phyloP scores from a whole-genome alignment of 129 eudicot genomes.

The Sambucus nigra region DNA sequence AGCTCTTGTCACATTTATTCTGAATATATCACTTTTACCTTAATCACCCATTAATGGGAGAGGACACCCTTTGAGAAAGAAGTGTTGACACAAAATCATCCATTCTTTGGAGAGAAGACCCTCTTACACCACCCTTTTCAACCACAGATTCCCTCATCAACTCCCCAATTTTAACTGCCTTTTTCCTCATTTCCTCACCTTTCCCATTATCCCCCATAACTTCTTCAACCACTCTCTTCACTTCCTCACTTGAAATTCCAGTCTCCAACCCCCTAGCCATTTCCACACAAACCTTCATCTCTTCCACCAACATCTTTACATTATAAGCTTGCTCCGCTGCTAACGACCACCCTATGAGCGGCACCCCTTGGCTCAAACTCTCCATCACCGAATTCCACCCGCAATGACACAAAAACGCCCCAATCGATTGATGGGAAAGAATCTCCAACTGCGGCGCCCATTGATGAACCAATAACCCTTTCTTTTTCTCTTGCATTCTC shows the following conservation, averaged over 20 bases:
- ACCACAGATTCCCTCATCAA: conserved; percentile 28
- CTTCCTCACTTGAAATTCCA: conserved; percentile 33
- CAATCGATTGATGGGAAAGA: conserved; percentile 45
- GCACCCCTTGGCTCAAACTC: conserved; percentile 73
- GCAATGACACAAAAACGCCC: conserved; percentile 65
- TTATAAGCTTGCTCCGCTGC: conserved; percentile 73
- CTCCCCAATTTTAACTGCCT: conserved; percentile 39
- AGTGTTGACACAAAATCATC: conserved; percentile 35
- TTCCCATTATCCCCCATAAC: conserved; percentile 39
- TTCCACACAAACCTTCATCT: conserved; percentile 65
- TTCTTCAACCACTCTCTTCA: conserved; percentile 40
- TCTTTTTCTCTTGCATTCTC: conserved; percentile 10
- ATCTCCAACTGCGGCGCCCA: conserved; percentile 89
- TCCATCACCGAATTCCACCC: conserved; percentile 86
- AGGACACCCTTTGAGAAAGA: too few relatives aligned
- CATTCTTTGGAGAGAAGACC: conserved; percentile 51
- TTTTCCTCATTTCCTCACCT: conserved; percentile 47
- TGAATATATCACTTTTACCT: too few relatives aligned
- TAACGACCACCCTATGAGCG: conserved; percentile 77
- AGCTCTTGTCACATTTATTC: too few relatives aligned
- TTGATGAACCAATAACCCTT: conserved; percentile 45
- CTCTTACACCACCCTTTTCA: conserved; percentile 21
- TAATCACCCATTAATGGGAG: too few relatives aligned
- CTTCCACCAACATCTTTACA: conserved; percentile 77
- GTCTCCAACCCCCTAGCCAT: conserved; percentile 38